Evolutionary conservation across 371 early-diverging fungal species (phyloP), one percentile per base, ranked within the genome.

Genomic region (Mucor saturninus): DNA sequence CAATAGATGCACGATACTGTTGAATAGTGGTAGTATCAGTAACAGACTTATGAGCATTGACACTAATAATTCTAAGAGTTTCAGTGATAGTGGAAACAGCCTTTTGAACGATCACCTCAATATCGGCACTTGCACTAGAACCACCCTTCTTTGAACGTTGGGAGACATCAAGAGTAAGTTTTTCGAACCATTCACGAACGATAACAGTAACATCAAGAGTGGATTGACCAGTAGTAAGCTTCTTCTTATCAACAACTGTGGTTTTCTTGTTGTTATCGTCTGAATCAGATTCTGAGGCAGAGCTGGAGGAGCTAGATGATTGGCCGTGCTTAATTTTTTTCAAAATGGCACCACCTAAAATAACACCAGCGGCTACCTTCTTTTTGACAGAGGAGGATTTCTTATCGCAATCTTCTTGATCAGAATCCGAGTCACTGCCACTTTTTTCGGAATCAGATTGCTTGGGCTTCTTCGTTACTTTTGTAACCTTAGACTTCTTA

Each of bases 121-220:
- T 73, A 26, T 77, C 78, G 14, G 61, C 46, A 13, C 39, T 45
- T 30, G 67, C 64, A 15, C 53, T 61, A 5, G 68, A 65, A 8
- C 78, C 74, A 43, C 78, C 73, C 46, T 70, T 54, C 59, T 69
- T 72, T 29, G 72, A 67, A 13, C 78, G 61, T 37, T 55, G 50
- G 31, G 74, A 69, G 5, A 77, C 65, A 54, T 74, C 74, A 7
- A 65, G 43, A 11, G 71, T 67, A 3, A 77, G 52, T 35, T 69
- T 46, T 21, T 64, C 60, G 45, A 61, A 72, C 78, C 78, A 77
- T n/a, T 69, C 55, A 14, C 59, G 54, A 29, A 77, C 57, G 51
- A 72, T 72, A 2, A 62, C 29, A 40, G 72, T 70, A 40, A 72
- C 67, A 52, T 72, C 65, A 43, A 61, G 37, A 37, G 54, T 51